A percentile compares a stretch with the other conserved stretches of the same genome.
These are phyloP conservation scores for Tieghemostelium lacteum DNA, from an alignment of 78 protist genomes.

Conservation along the genomic window DNA sequence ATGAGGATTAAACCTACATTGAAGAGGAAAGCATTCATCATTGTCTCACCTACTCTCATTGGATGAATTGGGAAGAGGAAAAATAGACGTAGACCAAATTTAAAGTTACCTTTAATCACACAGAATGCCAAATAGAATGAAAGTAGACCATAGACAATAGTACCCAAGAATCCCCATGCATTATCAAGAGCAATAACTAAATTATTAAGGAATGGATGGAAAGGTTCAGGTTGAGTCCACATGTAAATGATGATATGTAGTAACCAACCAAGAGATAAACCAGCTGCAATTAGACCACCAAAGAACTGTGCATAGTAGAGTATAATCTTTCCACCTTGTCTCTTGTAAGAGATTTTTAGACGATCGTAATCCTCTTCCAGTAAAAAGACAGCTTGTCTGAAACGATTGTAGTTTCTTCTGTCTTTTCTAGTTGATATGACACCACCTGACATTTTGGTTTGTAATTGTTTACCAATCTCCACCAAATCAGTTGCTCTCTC, in stretches of 20 bases:
- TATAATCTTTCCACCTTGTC: slow-evolving; percentile 85
- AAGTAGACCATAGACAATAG: slow-evolving; percentile 85
- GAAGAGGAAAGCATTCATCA: slow-evolving; percentile 96
- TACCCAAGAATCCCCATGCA: slow-evolving; percentile 90
- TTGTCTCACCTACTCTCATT: slow-evolving; percentile 89
- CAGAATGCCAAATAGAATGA: slow-evolving; percentile 88
- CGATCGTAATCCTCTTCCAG: slow-evolving; percentile 86
- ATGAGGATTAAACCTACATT: slow-evolving; percentile 89
- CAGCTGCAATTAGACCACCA: slow-evolving; percentile 76
- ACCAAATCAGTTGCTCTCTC: slow-evolving; percentile 47
- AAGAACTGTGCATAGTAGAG: slow-evolving; percentile 23
- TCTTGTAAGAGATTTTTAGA: slow-evolving; percentile 78
- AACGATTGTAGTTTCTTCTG: slow-evolving; percentile 75
- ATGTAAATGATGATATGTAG: slow-evolving; percentile 88
- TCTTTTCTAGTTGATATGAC: slow-evolving; percentile 46
- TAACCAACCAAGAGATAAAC: slow-evolving; percentile 85
- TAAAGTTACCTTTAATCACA: slow-evolving; percentile 89
- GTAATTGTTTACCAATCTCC: slow-evolving; percentile 68
- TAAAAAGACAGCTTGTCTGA: slow-evolving; percentile 79
- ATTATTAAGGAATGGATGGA: slow-evolving; percentile 85
- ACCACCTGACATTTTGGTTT: slow-evolving; percentile 46
- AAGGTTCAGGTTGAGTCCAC: slow-evolving; percentile 60
- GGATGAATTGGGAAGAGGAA: slow-evolving; percentile 91
- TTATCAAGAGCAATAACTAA: slow-evolving; percentile 80
- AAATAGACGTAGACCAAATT: slow-evolving; percentile 90